Evolutionary conservation across 257 asterid genomes (phyloP), one percentile per base, ranked within the genome.

Genomic region (Primulina eburnea): DNA sequence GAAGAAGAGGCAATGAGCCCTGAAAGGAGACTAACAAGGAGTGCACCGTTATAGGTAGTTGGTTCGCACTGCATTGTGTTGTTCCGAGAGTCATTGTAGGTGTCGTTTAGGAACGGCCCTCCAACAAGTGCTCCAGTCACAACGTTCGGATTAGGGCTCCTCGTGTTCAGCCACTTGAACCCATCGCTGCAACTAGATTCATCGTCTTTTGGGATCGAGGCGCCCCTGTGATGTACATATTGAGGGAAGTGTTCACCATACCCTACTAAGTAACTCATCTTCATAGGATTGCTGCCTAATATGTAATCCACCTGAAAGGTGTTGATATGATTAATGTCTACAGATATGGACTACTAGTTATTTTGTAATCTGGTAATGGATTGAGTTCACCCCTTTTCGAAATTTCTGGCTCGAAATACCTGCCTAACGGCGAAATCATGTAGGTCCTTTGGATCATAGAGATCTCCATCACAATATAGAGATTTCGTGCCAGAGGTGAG

Each of bases 61-160:
- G 89, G 82, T 74, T 88, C 91, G 26, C 73, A 74, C 72, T 87
- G 89, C 18, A 28, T 12, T 9, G 82, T 67, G 60, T 83, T 85
- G 69, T 80, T 77, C 64, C 95, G 61, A 0, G 81, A 75, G 73
- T 88, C 91, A 0, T 69, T 67, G 28, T 81, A 88, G 2, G 81
- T 83, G 35, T 82, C 95, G 12, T 84, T 80, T 20, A 75, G 63
- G 71, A 79, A 83, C 20, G 95, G 91, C 10, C 91, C 95, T 4
- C 95, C 95, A 2, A 85, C 88, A 20, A 85, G 82, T 8, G 91
- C 91, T n/a, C 95, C 89, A 56, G 65, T 43, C 11, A 86, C 90
- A 33, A 80, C 65, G 21, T 88, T 83, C 1, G 95, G 95, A 73
- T 88, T 85, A 30, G 84, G 82, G 0, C 55, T 32, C 2, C 76